Evolutionary conservation across 2,329 filamentous ascomycete genomes (phyloP), one percentile per base, ranked within the genome.

Genomic region (Fusarium camptoceras): DNA sequence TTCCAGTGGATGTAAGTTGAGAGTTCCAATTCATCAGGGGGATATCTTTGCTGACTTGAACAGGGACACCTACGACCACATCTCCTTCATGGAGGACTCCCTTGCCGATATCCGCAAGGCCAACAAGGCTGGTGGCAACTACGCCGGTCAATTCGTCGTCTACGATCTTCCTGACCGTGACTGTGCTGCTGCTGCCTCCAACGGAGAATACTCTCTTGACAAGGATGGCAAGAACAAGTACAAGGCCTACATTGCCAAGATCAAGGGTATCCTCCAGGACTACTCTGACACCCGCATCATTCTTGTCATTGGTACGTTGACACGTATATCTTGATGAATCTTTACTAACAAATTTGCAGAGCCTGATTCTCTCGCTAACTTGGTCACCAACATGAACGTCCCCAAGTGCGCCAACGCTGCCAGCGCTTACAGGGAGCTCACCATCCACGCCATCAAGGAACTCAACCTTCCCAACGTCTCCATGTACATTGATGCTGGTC

Each of bases 121-220:
- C 3, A 83, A 81, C 71, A 65, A 74, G 57, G 78, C 77, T 34
- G 78, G 79, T 11, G 76, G 68, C 25, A 79, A 80, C 53, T 83
- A 85, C 61, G 83, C 81, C 14, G 85, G 81, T 8, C 80, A 83
- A 51, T 82, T 88, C 46, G 86, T 88, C 55, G 83, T 89, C 58
- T 88, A 88, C 74, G 83, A 88, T 76, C 82, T 88, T 5, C 87
- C 87, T 15, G 85, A 87, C 73, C 84, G 87, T 75, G 87, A 88
- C 78, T 89, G 87, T 71, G 82, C 86, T 28, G 86, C 86, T 6
- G 82, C 83, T 11, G 86, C 86, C 15, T 87, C 85, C 71, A 88
- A 88, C 73, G 86, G 87, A 75, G 86, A 88, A 76, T 85, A 82
- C 63, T 77, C 82, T 8, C 82, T 88, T 34, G 83, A 82, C 44